A percentile compares a stretch with the other conserved stretches of the same genome.
Conservation (phyloP, 2,329 filamentous ascomycete species). For the Fusarium subtropicale region DNA sequence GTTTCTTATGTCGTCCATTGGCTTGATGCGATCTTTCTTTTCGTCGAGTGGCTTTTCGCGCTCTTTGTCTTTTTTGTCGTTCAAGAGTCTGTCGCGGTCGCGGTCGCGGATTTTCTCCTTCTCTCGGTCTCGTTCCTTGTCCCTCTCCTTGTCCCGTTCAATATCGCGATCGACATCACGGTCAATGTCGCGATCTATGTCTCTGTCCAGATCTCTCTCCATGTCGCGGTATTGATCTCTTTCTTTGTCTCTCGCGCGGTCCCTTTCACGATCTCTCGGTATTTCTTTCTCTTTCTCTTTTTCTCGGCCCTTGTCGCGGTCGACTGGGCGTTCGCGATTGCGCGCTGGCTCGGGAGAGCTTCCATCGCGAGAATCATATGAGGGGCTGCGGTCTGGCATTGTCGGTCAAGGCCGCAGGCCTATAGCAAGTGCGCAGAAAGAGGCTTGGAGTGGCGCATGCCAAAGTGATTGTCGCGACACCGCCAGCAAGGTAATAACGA, state of each 20-base stretch:
- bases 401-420: constrained; percentile 27
- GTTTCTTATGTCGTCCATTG: neutral
- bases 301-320: constrained; percentile 5
- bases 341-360: constrained; percentile 40
- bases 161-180: constrained; percentile 18
- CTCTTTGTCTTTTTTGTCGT: neutral
- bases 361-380: constrained; percentile 41
- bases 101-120: constrained; percentile 10
- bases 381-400: constrained; percentile 41
- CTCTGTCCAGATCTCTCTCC: constrained; percentile 13
- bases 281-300: neutral
- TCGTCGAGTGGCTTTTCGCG: neutral
- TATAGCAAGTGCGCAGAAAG: constrained; percentile 21
- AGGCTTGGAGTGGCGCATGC: constrained; percentile 33
- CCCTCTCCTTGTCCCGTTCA: constrained; percentile 7
- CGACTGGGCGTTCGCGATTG: constrained; percentile 25
- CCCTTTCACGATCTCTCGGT: constrained; percentile 4
- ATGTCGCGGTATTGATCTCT: constrained; percentile 14
- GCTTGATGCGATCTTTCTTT: constrained; percentile 5
- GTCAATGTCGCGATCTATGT: constrained; percentile 10
- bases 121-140: constrained; percentile 17
- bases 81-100: constrained; percentile 19
- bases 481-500: neutral
- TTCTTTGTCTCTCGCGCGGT: constrained; percentile 9
- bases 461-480: constrained; percentile 31